Evolutionary conservation across 2,329 filamentous ascomycete genomes (phyloP), one percentile per base, ranked within the genome.

Genomic region (Fusarium palustre): DNA sequence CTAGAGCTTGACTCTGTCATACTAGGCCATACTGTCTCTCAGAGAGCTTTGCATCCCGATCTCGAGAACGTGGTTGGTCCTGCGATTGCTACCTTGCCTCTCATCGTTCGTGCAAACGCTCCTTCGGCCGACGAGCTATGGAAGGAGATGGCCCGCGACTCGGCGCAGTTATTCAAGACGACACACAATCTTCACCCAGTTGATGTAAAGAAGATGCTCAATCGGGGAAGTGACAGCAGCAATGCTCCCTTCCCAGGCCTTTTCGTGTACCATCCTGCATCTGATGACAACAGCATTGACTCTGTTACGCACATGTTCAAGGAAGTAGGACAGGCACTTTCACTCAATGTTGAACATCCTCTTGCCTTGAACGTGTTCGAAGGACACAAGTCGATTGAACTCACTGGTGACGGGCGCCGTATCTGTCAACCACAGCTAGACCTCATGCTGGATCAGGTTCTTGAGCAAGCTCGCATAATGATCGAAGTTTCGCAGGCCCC

Each of bases 201-300:
- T 0, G 64, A 68, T 24, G 22, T 68, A 8, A 68, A 68, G 36
- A 68, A 48, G 11, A 68, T 68, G 31, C 53, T 68, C 7, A 68
- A 68, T 3, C 34, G 42, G 5, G 45, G 53, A 10, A 52, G 22
- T 0, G 36, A 22, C 1, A 45, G 41, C 1, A 55, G 39, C 25
- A 59, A 50, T 3, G 45, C 64, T 2, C 65, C 65, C 0, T 68
- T 68, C 39, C 65, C 59, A 0, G 65, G 53, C 2, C 59, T 68
- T 10, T 65, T 68, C 4, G 65, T 68, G 0, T 68, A 65, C 11
- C 65, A 68, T n/a, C 65, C 65, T 1, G 48, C 64, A 5, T 30
- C 33, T 15, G 28, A 36, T 7, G 47, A 43, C 2, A 16, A 12
- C 5, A 11, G 18, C 13, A 16, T 5, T n/a, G 38, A n/a, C 7